These are phyloP conservation scores for Wickerhamiella australiensis DNA, from an alignment of 805 yeast genomes.

Conservation along the genomic window DNA sequence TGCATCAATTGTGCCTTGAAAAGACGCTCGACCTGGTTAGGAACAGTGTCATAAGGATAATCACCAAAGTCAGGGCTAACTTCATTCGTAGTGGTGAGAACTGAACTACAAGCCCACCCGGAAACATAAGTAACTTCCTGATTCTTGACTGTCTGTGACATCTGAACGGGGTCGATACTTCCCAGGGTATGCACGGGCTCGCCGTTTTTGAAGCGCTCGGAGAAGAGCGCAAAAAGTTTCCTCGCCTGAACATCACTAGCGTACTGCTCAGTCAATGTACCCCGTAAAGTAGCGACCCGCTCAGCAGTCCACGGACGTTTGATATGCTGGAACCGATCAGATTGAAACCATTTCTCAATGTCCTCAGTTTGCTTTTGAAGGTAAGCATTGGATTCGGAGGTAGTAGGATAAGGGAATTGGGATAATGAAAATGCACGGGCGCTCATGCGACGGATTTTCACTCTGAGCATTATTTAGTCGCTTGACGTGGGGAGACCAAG, in stretches of 20 bases:
- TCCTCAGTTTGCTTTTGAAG: slow-evolving; percentile 28
- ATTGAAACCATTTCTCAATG: slow-evolving; percentile 40
- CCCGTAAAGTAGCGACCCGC: slow-evolving; percentile 43
- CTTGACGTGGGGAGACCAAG: neutral
- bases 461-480: neutral
- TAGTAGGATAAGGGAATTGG: slow-evolving; percentile 30
- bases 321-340: slow-evolving; percentile 37
- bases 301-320: slow-evolving; percentile 42
- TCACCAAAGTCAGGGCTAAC: slow-evolving; percentile 58
- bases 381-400: slow-evolving; percentile 25
- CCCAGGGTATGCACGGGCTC: slow-evolving; percentile 48
- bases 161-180: slow-evolving; percentile 50
- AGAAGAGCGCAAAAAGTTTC: slow-evolving; percentile 37
- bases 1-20: slow-evolving; percentile 49
- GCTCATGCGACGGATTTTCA: slow-evolving; percentile 1
- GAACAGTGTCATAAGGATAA: slow-evolving; percentile 57
- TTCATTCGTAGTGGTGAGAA: slow-evolving; percentile 48
- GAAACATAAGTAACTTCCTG: slow-evolving; percentile 26
- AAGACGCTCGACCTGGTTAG: slow-evolving; percentile 50
- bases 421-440: slow-evolving; percentile 11
- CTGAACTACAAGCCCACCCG: slow-evolving; percentile 30
- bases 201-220: slow-evolving; percentile 31
- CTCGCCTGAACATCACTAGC: slow-evolving; percentile 45
- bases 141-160: slow-evolving; percentile 43
- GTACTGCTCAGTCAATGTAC: slow-evolving; percentile 32